Evolutionary conservation across 305 asterid species (phyloP), one percentile per base, ranked within the genome.

Genomic region (Fraxinus paxiana): DNA sequence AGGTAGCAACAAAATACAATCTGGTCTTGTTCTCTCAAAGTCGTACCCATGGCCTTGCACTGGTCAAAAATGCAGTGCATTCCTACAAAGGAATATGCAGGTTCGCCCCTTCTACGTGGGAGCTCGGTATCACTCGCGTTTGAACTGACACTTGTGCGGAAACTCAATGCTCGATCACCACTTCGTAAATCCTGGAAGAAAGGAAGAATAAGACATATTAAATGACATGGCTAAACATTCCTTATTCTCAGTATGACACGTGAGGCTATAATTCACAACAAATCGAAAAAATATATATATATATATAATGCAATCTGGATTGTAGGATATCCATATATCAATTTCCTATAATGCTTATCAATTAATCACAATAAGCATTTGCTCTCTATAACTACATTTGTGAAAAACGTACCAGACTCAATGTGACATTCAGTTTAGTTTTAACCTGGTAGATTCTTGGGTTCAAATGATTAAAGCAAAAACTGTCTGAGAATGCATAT

Each of bases 31-130:
- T 24, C 59, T 74, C 81, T 75, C 73, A 84, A 73, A 78, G 37
- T 77, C 76, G 84, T 92, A 96, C 97, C 98, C 99, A 94, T 90
- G 88, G 99, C 95, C 89, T 91, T 92, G 98, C 98, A 91, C 77
- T 92, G 95, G 87, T 96, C 97, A 85, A 96, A 96, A 65, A 96
- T 92, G 90, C 97, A 92, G 90, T 96, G 99, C 99, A 94, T 96
- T 85, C 99, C 99, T 2, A 96, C 94, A 90, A 94, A 96, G 18
- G 99, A 96, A 89, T 94, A 96, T 76, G 97, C 97, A 83, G 93
- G 95, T 92, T 96, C 99, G 46, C 79, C 79, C 91, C 87, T 92
- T 85, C 85, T 92, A 79, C 85, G 97, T 28, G 93, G 92, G 82
- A 83, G 87, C 75, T 91, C 97, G 31, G 78, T 41, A 70, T 91